Base-by-base conservation (phyloP, 441 rosid species). In the Jatropha multifida region DNA sequence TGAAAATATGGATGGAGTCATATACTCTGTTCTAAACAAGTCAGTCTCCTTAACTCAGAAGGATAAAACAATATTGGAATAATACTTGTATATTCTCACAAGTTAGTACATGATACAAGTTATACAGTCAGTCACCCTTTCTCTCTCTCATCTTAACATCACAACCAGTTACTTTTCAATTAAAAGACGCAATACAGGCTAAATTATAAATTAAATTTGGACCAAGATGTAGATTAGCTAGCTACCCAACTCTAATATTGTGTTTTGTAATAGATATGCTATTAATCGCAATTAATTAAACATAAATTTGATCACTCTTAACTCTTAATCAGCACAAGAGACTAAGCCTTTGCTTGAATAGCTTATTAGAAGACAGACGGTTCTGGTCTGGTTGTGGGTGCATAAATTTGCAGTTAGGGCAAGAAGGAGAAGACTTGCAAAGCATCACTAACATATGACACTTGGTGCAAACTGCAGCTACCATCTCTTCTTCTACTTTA, bases 331-430 rank as follows among this genome's bases (percentile, higher is more conserved):
- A 89, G 81, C 91, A 88, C 67, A 91, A 73, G 68, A 91, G 88
- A 74, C 85, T 80, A 78, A 90, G 87, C 75, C 87, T 74, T 65
- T 77, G 84, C 82, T 83, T 84, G 86, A 88, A 85, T 42, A 85
- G 78, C 46, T 84, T 41, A 37, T 37, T 78, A 15, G 88, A 81
- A 60, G 85, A 69, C 2, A 32, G 32, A 44, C 6, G 48, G 79
- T 71, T 80, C 38, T 86, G 95, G 65, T 87, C 89, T 8, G 81
- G 20, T 15, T 15, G 85, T 56, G 94, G 88, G 85, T 92, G 94
- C 88, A 92, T 77, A 86, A 90, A 94, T 78, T 94, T 94, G 91
- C 98, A 94, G 82, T 88, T 94, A 59, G 97, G 98, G 73, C 98
- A 94, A 2, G 89, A 82, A 38, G 93, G 98, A 56, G 91, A 83